Base-by-base conservation (phyloP, 495 filamentous ascomycete species). In the Penicillium macrosclerotiorum region DNA sequence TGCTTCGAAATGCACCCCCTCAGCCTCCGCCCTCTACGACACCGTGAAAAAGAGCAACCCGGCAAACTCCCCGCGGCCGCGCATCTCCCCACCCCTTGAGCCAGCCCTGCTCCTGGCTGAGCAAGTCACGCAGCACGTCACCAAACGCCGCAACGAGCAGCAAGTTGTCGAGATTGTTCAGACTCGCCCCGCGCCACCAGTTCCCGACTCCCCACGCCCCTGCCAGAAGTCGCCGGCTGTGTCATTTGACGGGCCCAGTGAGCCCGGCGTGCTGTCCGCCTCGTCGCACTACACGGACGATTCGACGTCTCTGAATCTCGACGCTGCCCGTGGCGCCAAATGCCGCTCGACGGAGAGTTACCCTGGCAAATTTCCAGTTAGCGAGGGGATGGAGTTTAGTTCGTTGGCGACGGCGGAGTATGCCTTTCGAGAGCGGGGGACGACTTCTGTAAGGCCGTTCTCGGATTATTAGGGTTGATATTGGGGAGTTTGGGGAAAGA, bases 361-460 rank as follows among this genome's bases (percentile, higher is more conserved):
- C 42, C 67, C 65, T 1, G 65, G 65, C 3, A 44, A 54, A 37
- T 71, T 69, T 35, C 65, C 67, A 22, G 53, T 67, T 3, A 69
- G 67, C 30, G 65, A 67, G 42, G 50, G 54, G 1, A 11, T 59
- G 53, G 58, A 64, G 13, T 53, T 37, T 43, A 59, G 55, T 40
- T 48, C 45, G 6, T 42, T 67, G 46, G 65, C 61, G 7, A 63
- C 54, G 9, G 59, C 59, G 9, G 52, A 57, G 18, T 47, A 49
- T 33, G 40, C 43, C 18, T 46, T 67, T 25, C 51, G 54, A 9
- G 59, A 60, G 37, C 45, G 41, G 22, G 61, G 54, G 11, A 57
- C 54, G 27, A 66, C 61, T 24, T 54, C 56, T 40, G 68, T 63
- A 25, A 47, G 68, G 34, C 68, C 68, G 20, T 69, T 68, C 40